Base-by-base conservation (phyloP, 108 stramenopile genomes). In the Pseudonitzschia pungens region DNA sequence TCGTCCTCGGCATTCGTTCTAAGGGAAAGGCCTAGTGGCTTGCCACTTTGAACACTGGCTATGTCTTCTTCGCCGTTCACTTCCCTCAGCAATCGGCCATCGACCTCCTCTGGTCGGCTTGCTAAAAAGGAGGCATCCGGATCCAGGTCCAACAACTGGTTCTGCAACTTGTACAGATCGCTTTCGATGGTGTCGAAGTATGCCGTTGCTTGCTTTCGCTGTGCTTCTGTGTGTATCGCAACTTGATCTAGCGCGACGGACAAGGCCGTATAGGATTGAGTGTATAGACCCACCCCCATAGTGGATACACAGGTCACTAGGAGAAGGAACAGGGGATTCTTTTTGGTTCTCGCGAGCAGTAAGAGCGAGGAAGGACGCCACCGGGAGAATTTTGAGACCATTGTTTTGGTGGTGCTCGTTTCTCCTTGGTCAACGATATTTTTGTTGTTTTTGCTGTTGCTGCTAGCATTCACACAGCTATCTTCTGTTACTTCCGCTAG, bases 181-280 rank as follows among this genome's bases (percentile, higher is more conserved):
- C 54, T 72, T 72, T 79, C 72, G 24, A 73, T 72, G 22, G 53
- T 45, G 3, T 73, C 29, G 32, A 79, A 73, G 22, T 73, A 59
- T 12, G 18, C 66, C 6, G 26, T 44, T 20, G 73, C 56, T 14
- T 58, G 21, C 24, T 29, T 22, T 15, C 33, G 33, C 15, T 59
- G 72, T 41, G 58, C 66, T 52, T 55, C 28, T 24, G 58, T 69
- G 18, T 63, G n/a, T 2, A 20, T 26, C 44, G 40, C 32, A 14
- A 73, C 68, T 64, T 79, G 78, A 29, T 52, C 26, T 14, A 73
- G 18, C 4, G 78, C 67, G 27, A 68, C 53, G 42, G 58, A 70
- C 0, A 79, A 51, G 0, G 78, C 73, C 9, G 70, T 66, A 55
- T 71, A 71, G 15, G 69, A 60, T 24, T 69, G 26, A 21, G 65